These are phyloP conservation scores for Marchantia paleacea DNA, from an alignment of 225 moss, liverwort and hornwort genomes.

Conservation along the genomic window DNA sequence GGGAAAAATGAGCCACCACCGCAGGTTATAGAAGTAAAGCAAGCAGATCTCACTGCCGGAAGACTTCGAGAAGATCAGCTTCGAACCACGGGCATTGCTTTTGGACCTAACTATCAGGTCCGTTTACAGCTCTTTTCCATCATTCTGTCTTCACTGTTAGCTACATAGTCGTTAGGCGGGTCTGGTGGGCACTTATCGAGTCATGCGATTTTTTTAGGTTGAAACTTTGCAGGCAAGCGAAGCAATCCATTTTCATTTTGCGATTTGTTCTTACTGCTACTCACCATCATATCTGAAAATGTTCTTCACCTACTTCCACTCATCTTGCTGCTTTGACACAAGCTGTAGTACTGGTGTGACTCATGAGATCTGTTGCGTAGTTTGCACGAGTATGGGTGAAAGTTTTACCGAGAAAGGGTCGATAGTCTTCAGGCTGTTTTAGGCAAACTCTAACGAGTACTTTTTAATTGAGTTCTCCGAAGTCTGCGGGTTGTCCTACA, in stretches of 20 bases:
- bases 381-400: no score
- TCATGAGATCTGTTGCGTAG: no score
- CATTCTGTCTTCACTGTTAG: background rate
- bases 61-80: slow-evolving; percentile 85
- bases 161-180: background rate
- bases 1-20: slow-evolving; percentile 70
- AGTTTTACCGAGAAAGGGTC: no score
- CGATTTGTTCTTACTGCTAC: no score
- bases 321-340: background rate
- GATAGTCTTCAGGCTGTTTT: no score
- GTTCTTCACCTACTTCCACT: background rate
- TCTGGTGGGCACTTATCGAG: background rate
- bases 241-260: no score
- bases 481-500: no score
- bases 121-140: background rate
- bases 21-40: slow-evolving; percentile 85
- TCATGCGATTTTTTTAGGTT: background rate
- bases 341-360: no score
- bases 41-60: slow-evolving; percentile 84
- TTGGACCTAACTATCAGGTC: slow-evolving; percentile 86
- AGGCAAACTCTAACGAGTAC: no score
- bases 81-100: slow-evolving; percentile 87
- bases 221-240: background rate
- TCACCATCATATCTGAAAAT: background rate
- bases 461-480: no score